Base-by-base conservation (phyloP, 2,329 filamentous ascomycete species). In the Fusarium robinianum region DNA sequence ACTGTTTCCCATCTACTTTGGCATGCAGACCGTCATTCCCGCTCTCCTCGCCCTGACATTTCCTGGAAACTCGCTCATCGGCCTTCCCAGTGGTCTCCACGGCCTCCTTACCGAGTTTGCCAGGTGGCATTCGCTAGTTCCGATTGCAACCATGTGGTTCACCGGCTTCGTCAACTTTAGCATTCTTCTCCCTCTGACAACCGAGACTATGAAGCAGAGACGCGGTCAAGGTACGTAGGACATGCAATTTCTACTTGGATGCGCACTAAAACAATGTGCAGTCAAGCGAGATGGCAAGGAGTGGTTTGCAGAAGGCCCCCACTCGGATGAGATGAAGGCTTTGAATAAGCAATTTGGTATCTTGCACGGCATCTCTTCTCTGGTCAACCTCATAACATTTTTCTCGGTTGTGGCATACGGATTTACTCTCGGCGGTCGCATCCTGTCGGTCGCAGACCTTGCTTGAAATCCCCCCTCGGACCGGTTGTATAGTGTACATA, bases 201-300 rank as follows among this genome's bases (percentile, higher is more conserved):
- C 81, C 23, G 79, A 81, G 56, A 75, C 85, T 21, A 95, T 95
- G 80, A 79, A 76, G 53, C 75, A 88, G 67, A 77, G 90, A 62
- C 87, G 87, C 61, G 79, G 84, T 34, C 92, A 96, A 75, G 87
- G 88, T 89, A 72, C 53, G 78, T 65, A 19, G 3, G 31, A 9
- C 19, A 25, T 29, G 8, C 8, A n/a, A 2, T n/a, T 8, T 1
- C 7, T 11, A 11, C 6, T 15, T 15, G 9, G 3, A 5, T 11
- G 2, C 21, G 22, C 41, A 23, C 49, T 66, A 34, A 66, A n/a
- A 25, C 4, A 35, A 18, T 31, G 8, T 41, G 29, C 49, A 84
- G 91, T 92, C 75, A 90, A 86, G 50, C 83, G 85, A 60, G 92
- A 96, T 65, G 90, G 90, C 41, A 96, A 95, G 78, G 88, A 87